Base-by-base conservation (phyloP, 768 basidiomycete species). In the Lyophyllum semitale region DNA sequence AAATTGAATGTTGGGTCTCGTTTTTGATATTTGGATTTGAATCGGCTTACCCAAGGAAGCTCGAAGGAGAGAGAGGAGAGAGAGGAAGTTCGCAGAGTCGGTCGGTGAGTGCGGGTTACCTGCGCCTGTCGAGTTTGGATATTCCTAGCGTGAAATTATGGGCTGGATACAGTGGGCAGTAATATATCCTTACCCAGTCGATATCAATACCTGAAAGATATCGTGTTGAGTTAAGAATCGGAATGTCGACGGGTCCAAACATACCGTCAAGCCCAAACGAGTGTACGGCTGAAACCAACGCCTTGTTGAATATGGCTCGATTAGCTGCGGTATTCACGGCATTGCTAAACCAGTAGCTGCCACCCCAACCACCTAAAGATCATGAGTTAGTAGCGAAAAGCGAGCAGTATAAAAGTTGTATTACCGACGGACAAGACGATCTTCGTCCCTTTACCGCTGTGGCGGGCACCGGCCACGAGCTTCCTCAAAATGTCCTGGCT, bases 381-480 rank as follows among this genome's bases (percentile, higher is more conserved):
- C 22, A 25, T 1, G 59, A 17, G 1, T 23, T 26, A 30, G 51
- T 17, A 51, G 23, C 8, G 50, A 8, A 26, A 25, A 47, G 20
- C 46, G 52, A 27, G 44, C 35, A 18, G 37, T 48, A 2, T 29
- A 9, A 32, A 67, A 40, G 68, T 64, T 67, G 66, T 77, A 59
- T 67, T 75, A 73, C 88, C 88, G 56, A 91, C 79, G 30, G 85
- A 83, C 29, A 90, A 75, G 41, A 85, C 82, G 47, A 91, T 81
- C 62, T 82, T 81, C 45, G 87, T 88, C 2, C 81, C 82, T 29
- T 77, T 73, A 0, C 80, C 80, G 58, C 79, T 82, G 4, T 73
- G 75, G 47, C 82, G 82, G 3, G 82, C 89, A 49, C 68, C 70
- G 17, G 69, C 69, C 23, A 90, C 88, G 17, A 89, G 74, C 27